phyloP scores from a whole-genome alignment of 371 early-diverging fungal genomes.

The Sporodiniella umbellata region DNA sequence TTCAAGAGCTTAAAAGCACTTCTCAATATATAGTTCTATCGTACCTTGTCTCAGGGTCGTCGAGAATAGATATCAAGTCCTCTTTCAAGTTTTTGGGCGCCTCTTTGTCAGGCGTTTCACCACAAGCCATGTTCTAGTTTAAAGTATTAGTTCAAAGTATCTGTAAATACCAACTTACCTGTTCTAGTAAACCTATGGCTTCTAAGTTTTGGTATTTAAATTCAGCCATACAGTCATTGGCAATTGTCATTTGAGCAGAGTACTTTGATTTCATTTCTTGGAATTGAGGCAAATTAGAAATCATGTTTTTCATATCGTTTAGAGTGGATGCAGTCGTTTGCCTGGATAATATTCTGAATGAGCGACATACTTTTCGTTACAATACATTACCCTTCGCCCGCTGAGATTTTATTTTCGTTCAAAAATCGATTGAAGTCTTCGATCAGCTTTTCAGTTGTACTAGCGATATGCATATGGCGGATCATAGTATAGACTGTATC shows the following conservation, averaged over 20 bases:
- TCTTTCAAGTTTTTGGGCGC: conserved; percentile 71
- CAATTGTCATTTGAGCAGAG: conserved; percentile 90
- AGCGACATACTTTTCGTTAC: too few species aligned
- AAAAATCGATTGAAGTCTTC: conserved; percentile 79
- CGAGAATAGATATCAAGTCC: conserved; percentile 80
- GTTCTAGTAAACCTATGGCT: conserved; percentile 76
- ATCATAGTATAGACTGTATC: conserved; percentile 78
- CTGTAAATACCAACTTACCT: conserved; percentile 37
- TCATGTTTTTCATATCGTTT: conserved; percentile 85
- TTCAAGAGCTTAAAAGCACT: neutral
- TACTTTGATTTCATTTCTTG: conserved; percentile 90
- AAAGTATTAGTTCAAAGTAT: neutral
- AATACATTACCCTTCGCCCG: conserved; percentile 43
- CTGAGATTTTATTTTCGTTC: conserved; percentile 51
- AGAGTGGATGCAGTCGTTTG: conserved; percentile 63
- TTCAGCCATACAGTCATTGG: conserved; percentile 80
- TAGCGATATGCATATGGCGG: conserved; percentile 93
- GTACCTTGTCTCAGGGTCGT: conserved; percentile 64
- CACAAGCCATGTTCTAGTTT: conserved; percentile 85
- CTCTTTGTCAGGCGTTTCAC: conserved; percentile 81
- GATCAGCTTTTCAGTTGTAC: conserved; percentile 78
- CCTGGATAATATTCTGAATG: neutral
- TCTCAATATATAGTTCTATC: neutral
- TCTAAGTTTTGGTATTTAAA: conserved; percentile 74
- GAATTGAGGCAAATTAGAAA: conserved; percentile 89